Evolutionary conservation across 352 stramenopile genomes (phyloP), one percentile per base, ranked within the genome.

Genomic region (Phytophthora pinifolia): DNA sequence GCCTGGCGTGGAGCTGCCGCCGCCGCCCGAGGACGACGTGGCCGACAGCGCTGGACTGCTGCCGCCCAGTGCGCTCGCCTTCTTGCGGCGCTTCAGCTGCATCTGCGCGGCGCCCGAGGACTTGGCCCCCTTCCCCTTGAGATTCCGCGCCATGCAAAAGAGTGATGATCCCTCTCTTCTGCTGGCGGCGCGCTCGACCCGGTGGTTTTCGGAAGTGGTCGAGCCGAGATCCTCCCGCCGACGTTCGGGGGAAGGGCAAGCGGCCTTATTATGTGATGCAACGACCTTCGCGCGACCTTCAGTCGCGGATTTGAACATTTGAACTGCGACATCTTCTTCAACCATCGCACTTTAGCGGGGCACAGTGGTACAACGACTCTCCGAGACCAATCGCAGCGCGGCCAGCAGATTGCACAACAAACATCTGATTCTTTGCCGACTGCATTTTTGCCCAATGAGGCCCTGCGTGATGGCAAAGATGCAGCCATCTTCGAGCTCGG

Each of bases 21-120:
- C 59, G 33, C 65, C 65, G 18, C 67, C 59, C 5, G 67, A 67
- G n/a, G 53, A 67, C 18, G 72, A 57, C 27, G 61, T 51, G n/a
- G 59, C 54, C 0, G 65, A 70, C 3, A 59, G 61, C 30, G 54
- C 56, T 5, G 61, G 65, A 33, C 65, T 74, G 31, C 60, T 59
- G 33, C 60, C 39, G 18, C 51, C 48, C 3, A 70, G 30, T 0
- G 3, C 22, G 22, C 33, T 33, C 14, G 55, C 18, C 57, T 74
- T 74, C 48, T 74, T 74, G 34, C 65, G 65, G 22, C 65, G 65
- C 60, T 74, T 74, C 17, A 58, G 59, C 46, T 62, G 60, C 51
- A 52, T 31, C 22, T 27, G 22, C 12, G 20, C 33, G 36, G 17
- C 44, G 47, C 59, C 49, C 17, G 22, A 27, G 22, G 54, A 22